Evolutionary conservation across 106 monocot genomes (phyloP).

Genomic region (Chionographis japonica): DNA sequence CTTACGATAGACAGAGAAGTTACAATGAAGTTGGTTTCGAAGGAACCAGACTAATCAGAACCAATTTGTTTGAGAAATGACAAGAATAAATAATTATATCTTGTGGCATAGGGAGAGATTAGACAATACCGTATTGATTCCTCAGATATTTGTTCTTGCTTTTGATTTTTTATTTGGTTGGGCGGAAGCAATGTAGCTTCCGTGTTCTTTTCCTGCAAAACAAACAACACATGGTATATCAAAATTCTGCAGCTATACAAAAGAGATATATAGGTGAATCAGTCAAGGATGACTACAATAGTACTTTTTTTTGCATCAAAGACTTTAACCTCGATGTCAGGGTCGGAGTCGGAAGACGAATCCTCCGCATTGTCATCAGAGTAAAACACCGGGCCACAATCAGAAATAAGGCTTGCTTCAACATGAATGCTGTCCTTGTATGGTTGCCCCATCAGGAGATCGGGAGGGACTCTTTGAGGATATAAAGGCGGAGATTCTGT

Average conservation of each 20-base stretch:
- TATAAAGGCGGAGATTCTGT: constrained; percentile 10
- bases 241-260: not conserved
- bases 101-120: not conserved
- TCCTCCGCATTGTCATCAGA: constrained; percentile 16
- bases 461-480: constrained; percentile 30
- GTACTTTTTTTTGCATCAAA: constrained; percentile 5
- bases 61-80: too few species aligned
- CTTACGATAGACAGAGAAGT: too few species aligned
- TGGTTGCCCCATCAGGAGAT: constrained; percentile 15
- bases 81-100: too few species aligned
- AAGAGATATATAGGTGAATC: constrained; percentile 5
- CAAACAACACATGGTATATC: constrained; percentile 12
- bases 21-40: too few species aligned
- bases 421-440: not conserved
- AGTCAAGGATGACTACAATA: not conserved
- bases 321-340: constrained; percentile 20
- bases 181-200: not conserved
- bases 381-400: not conserved
- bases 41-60: too few species aligned
- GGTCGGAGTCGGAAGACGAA: constrained; percentile 22
- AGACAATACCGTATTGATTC: constrained; percentile 11
- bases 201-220: constrained; percentile 26
- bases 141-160: constrained; percentile 8
- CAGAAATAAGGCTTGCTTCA: constrained; percentile 3
- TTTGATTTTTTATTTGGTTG: constrained; percentile 4